These are phyloP conservation scores for Botrytis pseudocinerea DNA, from an alignment of 2,329 filamentous ascomycete species.

Conservation along the genomic window DNA sequence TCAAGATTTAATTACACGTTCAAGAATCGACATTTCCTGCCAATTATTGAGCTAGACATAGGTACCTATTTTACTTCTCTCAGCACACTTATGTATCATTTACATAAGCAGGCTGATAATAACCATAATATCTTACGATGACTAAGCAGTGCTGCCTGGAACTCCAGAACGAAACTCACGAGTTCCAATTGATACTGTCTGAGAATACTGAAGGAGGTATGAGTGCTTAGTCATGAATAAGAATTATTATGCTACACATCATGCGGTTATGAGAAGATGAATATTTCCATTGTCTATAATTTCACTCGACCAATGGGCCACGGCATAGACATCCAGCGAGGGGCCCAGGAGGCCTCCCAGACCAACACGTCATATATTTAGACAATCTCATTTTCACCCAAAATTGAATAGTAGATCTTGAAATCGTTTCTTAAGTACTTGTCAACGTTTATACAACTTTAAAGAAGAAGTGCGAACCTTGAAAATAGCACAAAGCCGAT, in stretches of 20 bases:
- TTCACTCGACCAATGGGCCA: background rate
- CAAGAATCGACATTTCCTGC: background rate
- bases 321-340: background rate
- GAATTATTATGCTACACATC: background rate
- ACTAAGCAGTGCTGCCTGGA: slow-evolving; percentile 6
- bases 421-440: background rate
- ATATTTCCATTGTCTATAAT: background rate
- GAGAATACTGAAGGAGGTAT: background rate
- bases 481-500: background rate
- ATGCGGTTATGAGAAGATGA: background rate
- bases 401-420: background rate
- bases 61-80: background rate
- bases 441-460: background rate
- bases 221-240: background rate
- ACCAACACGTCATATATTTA: background rate
- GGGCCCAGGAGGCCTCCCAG: background rate
- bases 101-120: background rate
- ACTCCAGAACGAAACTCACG: background rate
- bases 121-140: background rate
- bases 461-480: background rate
- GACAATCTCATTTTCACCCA: background rate
- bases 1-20: background rate
- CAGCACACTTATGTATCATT: background rate
- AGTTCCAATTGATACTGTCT: background rate
- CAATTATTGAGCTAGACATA: background rate